Evolutionary conservation across 2,329 filamentous ascomycete species (phyloP).

Genomic region (Pseudogymnoascus sp.): DNA sequence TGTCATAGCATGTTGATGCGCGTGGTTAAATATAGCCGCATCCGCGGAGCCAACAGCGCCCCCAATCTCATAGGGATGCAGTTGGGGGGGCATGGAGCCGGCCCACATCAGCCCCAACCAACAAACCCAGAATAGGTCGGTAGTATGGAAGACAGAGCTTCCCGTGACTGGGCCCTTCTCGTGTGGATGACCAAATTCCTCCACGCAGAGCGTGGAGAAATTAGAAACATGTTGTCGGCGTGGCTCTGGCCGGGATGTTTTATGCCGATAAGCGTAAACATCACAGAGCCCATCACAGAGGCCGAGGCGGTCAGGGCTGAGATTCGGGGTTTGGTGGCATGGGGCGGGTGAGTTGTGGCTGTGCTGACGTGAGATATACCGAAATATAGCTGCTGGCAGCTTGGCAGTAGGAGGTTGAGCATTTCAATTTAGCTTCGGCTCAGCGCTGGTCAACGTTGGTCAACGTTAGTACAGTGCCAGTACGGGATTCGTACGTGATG

Average conservation of each 20-base stretch:
- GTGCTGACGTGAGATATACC: not conserved
- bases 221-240: not conserved
- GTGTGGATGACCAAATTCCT: not conserved
- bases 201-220: not conserved
- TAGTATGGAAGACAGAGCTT: not conserved
- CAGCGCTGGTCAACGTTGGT: not conserved
- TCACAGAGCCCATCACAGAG: not conserved
- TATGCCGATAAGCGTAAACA: not conserved
- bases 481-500: not conserved
- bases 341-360: not conserved
- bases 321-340: not conserved
- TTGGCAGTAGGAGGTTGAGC: conserved; percentile 1
- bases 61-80: not conserved
- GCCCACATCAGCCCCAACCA: not conserved
- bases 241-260: not conserved
- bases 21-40: conserved; percentile 1
- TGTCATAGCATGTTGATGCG: not conserved
- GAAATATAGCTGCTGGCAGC: not conserved
- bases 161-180: not conserved
- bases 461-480: not conserved
- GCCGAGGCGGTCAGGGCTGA: not conserved
- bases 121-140: not conserved
- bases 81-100: not conserved
- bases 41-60: not conserved
- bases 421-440: not conserved